phyloP scores from a whole-genome alignment of 2,329 filamentous ascomycete species.

The Coniochaeta sp. region DNA sequence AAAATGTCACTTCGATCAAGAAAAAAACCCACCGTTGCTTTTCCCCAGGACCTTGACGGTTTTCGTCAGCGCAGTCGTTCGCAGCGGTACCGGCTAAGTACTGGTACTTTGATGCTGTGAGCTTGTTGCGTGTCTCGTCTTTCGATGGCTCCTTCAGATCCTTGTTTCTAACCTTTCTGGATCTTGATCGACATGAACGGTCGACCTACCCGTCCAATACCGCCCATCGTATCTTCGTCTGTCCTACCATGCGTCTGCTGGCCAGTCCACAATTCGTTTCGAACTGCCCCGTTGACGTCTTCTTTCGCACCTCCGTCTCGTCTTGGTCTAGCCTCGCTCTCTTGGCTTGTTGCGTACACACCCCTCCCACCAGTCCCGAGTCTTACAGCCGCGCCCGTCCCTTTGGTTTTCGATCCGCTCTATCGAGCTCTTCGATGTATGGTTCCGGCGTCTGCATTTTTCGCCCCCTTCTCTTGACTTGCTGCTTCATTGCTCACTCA shows the following conservation, averaged over 20 bases:
- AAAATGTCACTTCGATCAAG: conserved; percentile 1
- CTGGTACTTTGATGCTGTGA: not conserved
- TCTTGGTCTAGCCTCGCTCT: conserved; percentile 9
- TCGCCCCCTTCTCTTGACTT: conserved; percentile 13
- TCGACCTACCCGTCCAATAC: not conserved
- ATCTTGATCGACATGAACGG: not conserved
- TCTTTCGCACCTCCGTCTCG: conserved; percentile 5
- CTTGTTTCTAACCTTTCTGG: not conserved
- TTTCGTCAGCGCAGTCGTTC: conserved; percentile 1
- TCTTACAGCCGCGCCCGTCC: not conserved
- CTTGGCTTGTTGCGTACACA: conserved; percentile 12
- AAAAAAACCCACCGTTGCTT: conserved; percentile 19
- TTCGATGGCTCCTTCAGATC: not conserved
- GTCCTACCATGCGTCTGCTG: not conserved
- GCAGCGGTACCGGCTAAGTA: not conserved
- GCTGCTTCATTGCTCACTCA: conserved; percentile 3
- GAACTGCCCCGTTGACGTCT: not conserved
- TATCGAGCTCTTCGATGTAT: conserved; percentile 14
- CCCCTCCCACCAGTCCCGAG: conserved; percentile 3
- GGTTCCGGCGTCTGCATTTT: conserved; percentile 9
- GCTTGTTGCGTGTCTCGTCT: not conserved
- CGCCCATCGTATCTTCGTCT: not conserved
- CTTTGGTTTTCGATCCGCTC: conserved; percentile 5
- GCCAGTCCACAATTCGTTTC: not conserved
- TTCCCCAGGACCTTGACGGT: conserved; percentile 8